Base-by-base conservation (phyloP, 306 rosid genomes). In the Cicer arietinum region DNA sequence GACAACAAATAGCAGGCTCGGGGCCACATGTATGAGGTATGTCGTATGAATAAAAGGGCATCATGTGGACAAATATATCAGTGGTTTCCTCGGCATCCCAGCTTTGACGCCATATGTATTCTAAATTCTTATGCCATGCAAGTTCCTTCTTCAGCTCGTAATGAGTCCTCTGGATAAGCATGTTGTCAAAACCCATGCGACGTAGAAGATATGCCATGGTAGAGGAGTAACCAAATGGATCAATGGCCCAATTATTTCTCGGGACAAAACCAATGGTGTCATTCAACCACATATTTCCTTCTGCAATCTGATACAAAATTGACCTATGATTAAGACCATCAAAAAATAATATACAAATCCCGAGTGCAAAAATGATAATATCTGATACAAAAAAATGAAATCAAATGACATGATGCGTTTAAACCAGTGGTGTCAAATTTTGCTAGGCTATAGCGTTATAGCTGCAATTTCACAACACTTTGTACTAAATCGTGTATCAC, bases 21-120 rank as follows among this genome's bases (percentile, higher is more conserved):
- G 99, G 99, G 41, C 99, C 99, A 85, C 99, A 94, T 41, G 99
- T 94, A 79, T 94, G 99, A 69, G 99, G 99, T 86, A 94, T 85
- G 81, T 94, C 99, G 75, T 94, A 94, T 10, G 97, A 92, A 88
- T 94, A 94, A 80, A 94, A 94, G 43, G 99, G 99, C 99, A 94
- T 94, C 99, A 94, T 94, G 71, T 94, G 99, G 75, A 92, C 99
- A 85, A 94, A 94, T 81, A 94, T 92, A 84, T 94, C 99, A 11
- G 99, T 94, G 59, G 89, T 85, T 84, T 94, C 98, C 71, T 87
- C 92, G 10, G 82, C 84, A 86, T 94, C 99, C 99, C 99, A 94
- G 78, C 98, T 90, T 85, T 94, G 99, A 48, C 99, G 96, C 99
- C 99, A 94, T 35, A 88, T 52, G 67, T 87, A 94, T 77, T 94